These are phyloP conservation scores for Erodium maritimum DNA, from an alignment of 345 rosid species.

Conservation along the genomic window DNA sequence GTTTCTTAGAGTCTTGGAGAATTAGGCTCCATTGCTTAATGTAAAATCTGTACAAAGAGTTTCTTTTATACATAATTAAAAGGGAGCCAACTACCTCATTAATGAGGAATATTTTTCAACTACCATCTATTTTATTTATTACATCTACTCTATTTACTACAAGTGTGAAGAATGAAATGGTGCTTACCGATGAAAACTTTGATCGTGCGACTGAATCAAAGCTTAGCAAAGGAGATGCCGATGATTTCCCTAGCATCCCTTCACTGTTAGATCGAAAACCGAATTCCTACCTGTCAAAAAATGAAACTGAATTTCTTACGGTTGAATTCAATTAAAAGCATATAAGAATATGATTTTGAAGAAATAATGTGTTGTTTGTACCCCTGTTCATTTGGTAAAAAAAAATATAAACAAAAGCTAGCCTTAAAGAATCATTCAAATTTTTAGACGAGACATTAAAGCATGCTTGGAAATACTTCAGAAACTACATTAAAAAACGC, in stretches of 20 bases:
- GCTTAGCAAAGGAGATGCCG: conserved; percentile 45
- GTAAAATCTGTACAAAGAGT: no score
- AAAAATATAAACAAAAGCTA: background rate
- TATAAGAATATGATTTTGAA: background rate
- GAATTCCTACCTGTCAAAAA: background rate
- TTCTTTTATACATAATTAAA: no score
- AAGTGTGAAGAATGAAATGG: background rate
- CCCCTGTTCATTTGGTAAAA: background rate
- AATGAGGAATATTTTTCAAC: no score
- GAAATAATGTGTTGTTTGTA: background rate
- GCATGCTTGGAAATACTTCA: background rate
- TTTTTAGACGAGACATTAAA: background rate
- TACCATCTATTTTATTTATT: no score
- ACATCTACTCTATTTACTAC: no score
- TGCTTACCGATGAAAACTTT: conserved; percentile 22
- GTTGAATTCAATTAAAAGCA: background rate
- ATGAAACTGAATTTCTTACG: no score
- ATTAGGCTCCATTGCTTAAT: no score
- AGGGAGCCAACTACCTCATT: no score
- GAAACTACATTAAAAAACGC: background rate
- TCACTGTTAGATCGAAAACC: conserved; percentile 5
- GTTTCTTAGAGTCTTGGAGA: no score
- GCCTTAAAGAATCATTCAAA: background rate
- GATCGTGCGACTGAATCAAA: conserved; percentile 14
- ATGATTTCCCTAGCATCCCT: conserved; percentile 54